Conservation (phyloP, 768 basidiomycete species). For the Rhodotorula taiwanensis region DNA sequence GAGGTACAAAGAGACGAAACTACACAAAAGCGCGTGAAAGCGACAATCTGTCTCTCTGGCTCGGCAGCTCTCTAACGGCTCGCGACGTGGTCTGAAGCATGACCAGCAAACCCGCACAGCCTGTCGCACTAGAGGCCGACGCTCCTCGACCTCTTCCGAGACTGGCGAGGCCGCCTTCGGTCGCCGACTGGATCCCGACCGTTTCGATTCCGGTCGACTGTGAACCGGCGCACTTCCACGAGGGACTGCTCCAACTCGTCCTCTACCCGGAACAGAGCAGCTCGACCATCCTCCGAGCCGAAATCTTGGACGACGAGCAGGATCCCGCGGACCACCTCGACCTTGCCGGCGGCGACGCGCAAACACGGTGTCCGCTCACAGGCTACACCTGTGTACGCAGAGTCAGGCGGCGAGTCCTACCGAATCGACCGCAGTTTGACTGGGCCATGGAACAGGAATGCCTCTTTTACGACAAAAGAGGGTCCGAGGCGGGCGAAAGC, state of each 20-base stretch:
- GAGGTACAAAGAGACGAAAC: too few relatives aligned
- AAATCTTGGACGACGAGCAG: slow-evolving; percentile 52
- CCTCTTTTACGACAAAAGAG: slow-evolving; percentile 9
- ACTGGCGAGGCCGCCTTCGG: background rate
- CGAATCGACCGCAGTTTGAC: slow-evolving; percentile 74
- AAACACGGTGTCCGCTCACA: too few relatives aligned
- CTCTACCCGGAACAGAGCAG: slow-evolving; percentile 91
- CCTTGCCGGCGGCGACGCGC: too few relatives aligned
- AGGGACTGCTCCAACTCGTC: slow-evolving; percentile 48
- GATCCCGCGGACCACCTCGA: slow-evolving; percentile 41
- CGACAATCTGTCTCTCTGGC: too few relatives aligned
- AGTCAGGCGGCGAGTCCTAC: slow-evolving; percentile 64
- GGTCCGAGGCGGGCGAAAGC: background rate
- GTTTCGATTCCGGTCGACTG: background rate
- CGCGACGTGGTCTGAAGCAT: too few relatives aligned
- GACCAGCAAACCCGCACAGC: background rate
- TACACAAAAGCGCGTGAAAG: too few relatives aligned
- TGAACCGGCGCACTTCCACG: slow-evolving; percentile 8
- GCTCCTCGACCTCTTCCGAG: slow-evolving; percentile 5
- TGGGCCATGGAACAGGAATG: slow-evolving; percentile 22
- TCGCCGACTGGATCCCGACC: slow-evolving; percentile 10
- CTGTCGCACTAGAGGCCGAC: background rate
- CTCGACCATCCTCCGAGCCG: slow-evolving; percentile 78
- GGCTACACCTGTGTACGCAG: slow-evolving; percentile 49
- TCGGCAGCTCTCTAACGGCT: too few relatives aligned